Base-by-base conservation (phyloP, 2,329 filamentous ascomycete species). In the Botrytis squamosa region DNA sequence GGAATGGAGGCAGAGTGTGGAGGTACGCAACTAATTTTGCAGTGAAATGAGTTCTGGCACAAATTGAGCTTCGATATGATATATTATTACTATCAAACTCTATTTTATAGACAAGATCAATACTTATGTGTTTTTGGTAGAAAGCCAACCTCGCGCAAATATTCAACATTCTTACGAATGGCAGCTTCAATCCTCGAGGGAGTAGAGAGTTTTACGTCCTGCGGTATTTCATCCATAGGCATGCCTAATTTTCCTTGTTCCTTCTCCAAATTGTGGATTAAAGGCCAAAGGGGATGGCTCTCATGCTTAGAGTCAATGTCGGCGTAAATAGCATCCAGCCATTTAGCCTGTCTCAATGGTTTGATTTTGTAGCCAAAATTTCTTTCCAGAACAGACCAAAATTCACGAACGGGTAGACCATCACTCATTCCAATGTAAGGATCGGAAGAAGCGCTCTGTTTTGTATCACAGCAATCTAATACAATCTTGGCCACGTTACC, bases 251-350 rank as follows among this genome's bases (percentile, higher is more conserved):
- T 73, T 4, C 71, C 71, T 33, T 69, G 64, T 25, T 69, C 71
- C 22, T 73, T 69, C 18, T 73, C 71, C 2, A 73, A 25, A n/a
- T 44, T 73, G 36, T 69, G 64, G 80, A 82, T 59, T 8, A 72
- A 63, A 33, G 70, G 63, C 36, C 62, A 67, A 36, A 72, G 49
- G 22, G 70, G 38, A 46, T 72, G 70, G 7, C 29, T 59, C 8
- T 72, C 70, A 18, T 57, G 18, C 22, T 68, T 68, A 8, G 70
- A 40, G 44, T 67, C 70, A n/a, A 72, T 68, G 1, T 72, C 49
- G 33, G 46, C 33, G 38, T 65, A 40, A 14, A 59, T 52, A 42
- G 71, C 16, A 29, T 52, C 60, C 29, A 73, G 38, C 72, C 72
- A 73, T 64, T 70, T n/a, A 20, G 42, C 36, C 18, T 70, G 66